These are phyloP conservation scores for Phaeophleospora eucalypticola DNA, from an alignment of 2,329 filamentous ascomycete genomes.

Conservation along the genomic window DNA sequence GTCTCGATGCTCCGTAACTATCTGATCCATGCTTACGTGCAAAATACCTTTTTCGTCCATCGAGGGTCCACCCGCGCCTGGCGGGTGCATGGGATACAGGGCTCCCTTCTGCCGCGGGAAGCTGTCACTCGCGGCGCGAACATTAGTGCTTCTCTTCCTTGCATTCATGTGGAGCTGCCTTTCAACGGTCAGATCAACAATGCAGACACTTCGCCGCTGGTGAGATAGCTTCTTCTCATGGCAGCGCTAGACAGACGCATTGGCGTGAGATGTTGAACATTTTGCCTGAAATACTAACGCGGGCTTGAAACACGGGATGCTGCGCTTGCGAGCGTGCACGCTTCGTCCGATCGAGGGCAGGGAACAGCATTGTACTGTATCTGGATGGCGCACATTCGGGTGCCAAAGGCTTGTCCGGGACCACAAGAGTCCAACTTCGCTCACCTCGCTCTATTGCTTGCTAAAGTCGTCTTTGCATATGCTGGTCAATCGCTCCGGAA, in stretches of 20 bases:
- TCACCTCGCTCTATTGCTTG: neutral
- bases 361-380: too few relatives aligned
- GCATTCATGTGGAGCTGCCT: slow-evolving; percentile 13
- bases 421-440: too few relatives aligned
- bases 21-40: slow-evolving; percentile 8
- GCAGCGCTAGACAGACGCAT: neutral
- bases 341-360: slow-evolving; percentile 6
- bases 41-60: neutral
- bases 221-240: slow-evolving; percentile 1
- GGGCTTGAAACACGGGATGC: slow-evolving; percentile 16
- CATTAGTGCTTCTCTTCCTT: slow-evolving; percentile 13
- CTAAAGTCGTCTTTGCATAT: slow-evolving; percentile 1
- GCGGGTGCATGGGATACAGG: neutral
- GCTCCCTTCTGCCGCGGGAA: neutral
- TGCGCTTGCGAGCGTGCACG: slow-evolving; percentile 8
- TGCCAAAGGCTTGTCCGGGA: too few relatives aligned
- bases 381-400: too few relatives aligned
- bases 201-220: too few relatives aligned
- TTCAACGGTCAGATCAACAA: slow-evolving; percentile 7
- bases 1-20: slow-evolving; percentile 4
- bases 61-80: slow-evolving; percentile 13
- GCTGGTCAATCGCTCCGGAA: slow-evolving; percentile 4
- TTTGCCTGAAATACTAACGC: slow-evolving; percentile 7
- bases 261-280: neutral
- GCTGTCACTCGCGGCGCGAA: slow-evolving; percentile 14